phyloP scores from a whole-genome alignment of 257 asterid species.

The Plantago major region DNA sequence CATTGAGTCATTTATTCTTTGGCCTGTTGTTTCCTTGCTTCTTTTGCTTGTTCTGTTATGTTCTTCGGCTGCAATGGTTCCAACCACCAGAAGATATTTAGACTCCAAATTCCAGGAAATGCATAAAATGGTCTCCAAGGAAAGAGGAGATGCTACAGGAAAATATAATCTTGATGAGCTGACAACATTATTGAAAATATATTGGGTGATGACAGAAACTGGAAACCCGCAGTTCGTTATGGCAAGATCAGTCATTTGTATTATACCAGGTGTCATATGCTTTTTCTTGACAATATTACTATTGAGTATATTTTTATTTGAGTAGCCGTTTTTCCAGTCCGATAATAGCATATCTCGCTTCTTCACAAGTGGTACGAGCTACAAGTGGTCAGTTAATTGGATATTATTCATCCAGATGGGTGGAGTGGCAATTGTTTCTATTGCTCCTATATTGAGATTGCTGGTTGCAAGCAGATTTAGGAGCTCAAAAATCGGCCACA shows the following conservation, averaged over 20 bases:
- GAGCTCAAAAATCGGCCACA: neutral
- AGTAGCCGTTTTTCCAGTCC: no score
- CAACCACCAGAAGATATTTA: neutral
- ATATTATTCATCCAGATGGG: constrained; percentile 24
- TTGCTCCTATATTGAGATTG: constrained; percentile 17
- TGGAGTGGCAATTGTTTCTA: constrained; percentile 18
- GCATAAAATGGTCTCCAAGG: constrained; percentile 5
- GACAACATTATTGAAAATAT: neutral
- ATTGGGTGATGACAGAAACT: constrained; percentile 24
- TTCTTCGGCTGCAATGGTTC: constrained; percentile 13
- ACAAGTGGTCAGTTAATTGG: constrained; percentile 24
- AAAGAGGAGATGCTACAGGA: neutral
- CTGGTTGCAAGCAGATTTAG: neutral
- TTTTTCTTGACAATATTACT: neutral
- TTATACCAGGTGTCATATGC: constrained; percentile 1
- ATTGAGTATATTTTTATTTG: no score
- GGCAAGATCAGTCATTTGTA: constrained; percentile 9
- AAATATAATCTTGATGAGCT: neutral
- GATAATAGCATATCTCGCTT: no score
- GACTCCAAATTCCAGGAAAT: constrained; percentile 10
- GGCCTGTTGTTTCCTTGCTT: neutral
- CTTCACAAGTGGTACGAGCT: neutral
- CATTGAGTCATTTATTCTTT: accelerated
- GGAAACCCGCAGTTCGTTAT: constrained; percentile 24
- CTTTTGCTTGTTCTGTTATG: neutral